Evolutionary conservation across 345 rosid genomes (phyloP), one percentile per base, ranked within the genome.

Genomic region (Xanthoceras sorbifolium): DNA sequence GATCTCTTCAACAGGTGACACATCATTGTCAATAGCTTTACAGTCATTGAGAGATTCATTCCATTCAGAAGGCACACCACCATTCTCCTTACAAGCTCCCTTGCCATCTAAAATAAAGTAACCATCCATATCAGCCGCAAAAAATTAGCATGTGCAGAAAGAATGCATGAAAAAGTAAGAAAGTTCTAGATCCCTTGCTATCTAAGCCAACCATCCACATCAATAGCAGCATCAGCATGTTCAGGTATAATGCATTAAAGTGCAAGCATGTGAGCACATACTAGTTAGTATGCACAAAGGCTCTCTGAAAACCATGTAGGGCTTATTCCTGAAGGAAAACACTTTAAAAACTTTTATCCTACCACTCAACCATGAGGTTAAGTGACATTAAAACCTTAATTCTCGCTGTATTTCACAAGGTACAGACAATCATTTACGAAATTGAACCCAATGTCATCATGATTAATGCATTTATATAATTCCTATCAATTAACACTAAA

Each of bases 91-190:
- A n/a, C 74, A 81, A 75, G 73, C 75, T 64, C 77, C 79, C 65
- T 31, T 69, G 70, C 77, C 76, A 84, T 81, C 94, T 86, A 73
- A 80, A 82, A 74, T 57, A 36, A 63, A 73, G 74, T 1, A 72
- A 64, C 44, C 55, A 72, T 71, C n/a, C n/a, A n/a, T n/a, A n/a
- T n/a, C n/a, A 77, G 52, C 60, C 12, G 10, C 12, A 42, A 42
- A 71, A 75, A 67, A 76, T 42, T 28, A 68, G 6, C 70, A 57
- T 25, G 34, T 6, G 40, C 34, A 72, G 14, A 42, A 76, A 57
- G 1, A 63, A 78, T 32, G 23, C 36, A 42, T 44, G 36, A 36
- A 72, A 65, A 57, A 57, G 62, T 57, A 57, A 6, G 62, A 6
- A 8, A n/a, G 46, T 42, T 9, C 14, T 42, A 42, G 2, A 42